Evolutionary conservation across 202 grass and related monocot species (phyloP).

Genomic region (Musa balbisiana): DNA sequence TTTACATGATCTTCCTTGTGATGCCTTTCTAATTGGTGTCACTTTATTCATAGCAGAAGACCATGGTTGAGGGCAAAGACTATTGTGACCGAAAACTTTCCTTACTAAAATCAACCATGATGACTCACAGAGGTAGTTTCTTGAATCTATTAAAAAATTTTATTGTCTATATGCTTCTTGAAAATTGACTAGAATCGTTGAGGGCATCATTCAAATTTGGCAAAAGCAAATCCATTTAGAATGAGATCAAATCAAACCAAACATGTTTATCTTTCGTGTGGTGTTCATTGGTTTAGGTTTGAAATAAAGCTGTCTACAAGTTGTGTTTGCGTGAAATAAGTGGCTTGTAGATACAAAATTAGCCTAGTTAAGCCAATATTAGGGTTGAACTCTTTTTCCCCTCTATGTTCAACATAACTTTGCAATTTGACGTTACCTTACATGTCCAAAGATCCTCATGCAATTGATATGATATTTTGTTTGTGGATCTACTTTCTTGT

Average conservation of each 20-base stretch:
- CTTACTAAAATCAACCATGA: slow-evolving; percentile 82
- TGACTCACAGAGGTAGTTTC: slow-evolving; percentile 65
- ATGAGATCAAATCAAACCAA: neutral
- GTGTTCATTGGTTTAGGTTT: neutral
- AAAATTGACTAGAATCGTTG: neutral
- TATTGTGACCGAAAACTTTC: slow-evolving; percentile 90
- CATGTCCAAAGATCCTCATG: too few relatives aligned
- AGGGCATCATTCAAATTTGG: neutral
- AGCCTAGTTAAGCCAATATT: too few relatives aligned
- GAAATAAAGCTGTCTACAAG: neutral
- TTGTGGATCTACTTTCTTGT: too few relatives aligned
- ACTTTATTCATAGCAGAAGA: slow-evolving; percentile 50
- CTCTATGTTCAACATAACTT: too few relatives aligned
- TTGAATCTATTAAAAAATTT: neutral
- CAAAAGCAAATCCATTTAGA: neutral
- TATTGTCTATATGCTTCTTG: too few relatives aligned
- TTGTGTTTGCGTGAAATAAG: neutral
- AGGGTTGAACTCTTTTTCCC: too few relatives aligned
- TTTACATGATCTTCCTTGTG: slow-evolving; percentile 3
- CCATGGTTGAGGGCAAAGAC: slow-evolving; percentile 82
- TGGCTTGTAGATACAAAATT: too few relatives aligned
- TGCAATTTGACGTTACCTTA: too few relatives aligned
- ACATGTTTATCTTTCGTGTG: neutral
- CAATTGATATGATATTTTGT: too few relatives aligned
- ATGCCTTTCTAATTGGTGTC: neutral